A percentile compares a stretch with the other conserved stretches of the same genome.
phyloP scores from a whole-genome alignment of 2,329 filamentous ascomycete species.

The Paramyrothecium roridum region DNA sequence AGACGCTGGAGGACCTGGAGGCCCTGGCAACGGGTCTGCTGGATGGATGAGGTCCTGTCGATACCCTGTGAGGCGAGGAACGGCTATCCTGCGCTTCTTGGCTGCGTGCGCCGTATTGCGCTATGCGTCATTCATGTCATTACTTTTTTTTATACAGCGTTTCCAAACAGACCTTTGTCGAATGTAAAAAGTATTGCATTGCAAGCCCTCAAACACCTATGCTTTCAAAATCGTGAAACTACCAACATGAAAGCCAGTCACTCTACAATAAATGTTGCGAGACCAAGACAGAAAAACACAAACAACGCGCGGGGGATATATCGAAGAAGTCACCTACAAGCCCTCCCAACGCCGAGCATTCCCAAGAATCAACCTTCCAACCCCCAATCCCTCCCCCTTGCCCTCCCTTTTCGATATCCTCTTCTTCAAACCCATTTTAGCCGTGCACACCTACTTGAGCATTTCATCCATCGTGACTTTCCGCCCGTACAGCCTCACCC shows the following conservation, averaged over 20 bases:
- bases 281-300: neutral
- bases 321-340: neutral
- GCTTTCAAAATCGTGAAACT: too few relatives aligned
- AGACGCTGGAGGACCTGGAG: slow-evolving; percentile 78
- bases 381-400: neutral
- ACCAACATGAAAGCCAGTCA: too few relatives aligned
- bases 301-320: neutral
- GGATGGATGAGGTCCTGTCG: slow-evolving; percentile 35
- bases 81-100: neutral
- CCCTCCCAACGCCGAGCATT: too few relatives aligned
- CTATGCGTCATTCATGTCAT: neutral
- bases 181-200: too few relatives aligned
- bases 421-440: too few relatives aligned
- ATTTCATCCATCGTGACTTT: neutral
- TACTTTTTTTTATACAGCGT: neutral
- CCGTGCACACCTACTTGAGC: too few relatives aligned
- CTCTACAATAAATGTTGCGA: too few relatives aligned
- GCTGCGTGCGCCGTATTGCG: neutral
- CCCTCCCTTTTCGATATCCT: neutral
- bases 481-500: slow-evolving; percentile 54
- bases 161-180: neutral
- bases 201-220: too few relatives aligned
- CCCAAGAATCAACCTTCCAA: neutral
- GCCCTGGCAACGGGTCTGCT: slow-evolving; percentile 72
- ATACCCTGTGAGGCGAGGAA: slow-evolving; percentile 18